These are phyloP conservation scores for Lineolata rhizophorae DNA, from an alignment of 495 filamentous ascomycete genomes.

Conservation along the genomic window DNA sequence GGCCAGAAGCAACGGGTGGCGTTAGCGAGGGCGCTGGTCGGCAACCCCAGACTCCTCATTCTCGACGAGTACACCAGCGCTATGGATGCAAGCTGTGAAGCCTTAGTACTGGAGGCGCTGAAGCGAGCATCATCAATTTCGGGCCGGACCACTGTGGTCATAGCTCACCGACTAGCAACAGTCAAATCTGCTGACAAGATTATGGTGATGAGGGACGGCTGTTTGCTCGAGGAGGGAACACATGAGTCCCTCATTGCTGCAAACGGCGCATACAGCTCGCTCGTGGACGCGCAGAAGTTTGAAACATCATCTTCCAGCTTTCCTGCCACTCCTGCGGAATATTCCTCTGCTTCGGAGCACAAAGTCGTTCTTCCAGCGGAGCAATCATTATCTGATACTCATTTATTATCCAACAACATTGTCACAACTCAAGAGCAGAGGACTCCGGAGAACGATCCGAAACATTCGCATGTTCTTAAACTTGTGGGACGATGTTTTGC, in stretches of 20 bases:
- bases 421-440: no score
- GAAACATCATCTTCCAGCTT: constrained; percentile 2
- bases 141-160: constrained; percentile 20
- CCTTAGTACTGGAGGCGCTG: constrained; percentile 24
- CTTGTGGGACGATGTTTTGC: no score
- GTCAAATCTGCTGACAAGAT: constrained; percentile 30
- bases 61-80: constrained; percentile 30
- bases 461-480: no score
- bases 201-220: constrained; percentile 27
- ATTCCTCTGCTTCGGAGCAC: no score
- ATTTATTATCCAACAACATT: no score
- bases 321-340: not conserved
- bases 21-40: constrained; percentile 8
- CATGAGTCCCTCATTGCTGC: constrained; percentile 22
- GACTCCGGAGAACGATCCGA: no score
- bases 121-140: constrained; percentile 12
- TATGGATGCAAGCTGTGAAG: constrained; percentile 27
- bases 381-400: no score
- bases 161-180: constrained; percentile 37
- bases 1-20: constrained; percentile 11
- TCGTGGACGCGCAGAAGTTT: constrained; percentile 14
- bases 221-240: constrained; percentile 25
- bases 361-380: no score
- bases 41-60: constrained; percentile 7
- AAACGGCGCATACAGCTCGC: constrained; percentile 24